Evolutionary conservation across 768 basidiomycete species (phyloP).

Genomic region (Suillus variegatus): DNA sequence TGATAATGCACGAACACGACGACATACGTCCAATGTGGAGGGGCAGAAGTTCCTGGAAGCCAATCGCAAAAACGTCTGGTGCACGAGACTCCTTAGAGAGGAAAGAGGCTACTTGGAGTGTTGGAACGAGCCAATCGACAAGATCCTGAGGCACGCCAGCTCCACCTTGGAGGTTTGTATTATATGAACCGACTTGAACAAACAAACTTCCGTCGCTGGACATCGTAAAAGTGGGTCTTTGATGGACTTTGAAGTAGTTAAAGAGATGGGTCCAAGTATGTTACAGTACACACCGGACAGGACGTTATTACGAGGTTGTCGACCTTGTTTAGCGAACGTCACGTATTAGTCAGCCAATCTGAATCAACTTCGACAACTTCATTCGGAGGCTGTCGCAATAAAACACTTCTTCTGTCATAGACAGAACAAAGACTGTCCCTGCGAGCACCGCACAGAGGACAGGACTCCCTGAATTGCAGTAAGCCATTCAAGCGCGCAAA

Average conservation of each 20-base stretch:
- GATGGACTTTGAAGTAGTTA: constrained; percentile 12
- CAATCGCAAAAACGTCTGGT: constrained; percentile 87
- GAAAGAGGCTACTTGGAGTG: constrained; percentile 73
- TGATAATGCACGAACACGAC: constrained; percentile 7
- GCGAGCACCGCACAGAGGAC: too few relatives aligned
- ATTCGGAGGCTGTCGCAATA: too few relatives aligned
- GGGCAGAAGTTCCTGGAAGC: constrained; percentile 92
- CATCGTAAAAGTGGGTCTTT: constrained; percentile 5
- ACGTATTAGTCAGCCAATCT: neutral
- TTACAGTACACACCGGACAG: too few relatives aligned
- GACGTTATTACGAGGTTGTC: neutral
- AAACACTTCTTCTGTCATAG: too few relatives aligned
- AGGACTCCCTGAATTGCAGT: too few relatives aligned
- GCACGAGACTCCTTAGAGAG: constrained; percentile 62
- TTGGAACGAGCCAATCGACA: constrained; percentile 89
- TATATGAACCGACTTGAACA: constrained; percentile 87
- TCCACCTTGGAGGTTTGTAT: constrained; percentile 85
- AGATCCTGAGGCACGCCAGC: constrained; percentile 79
- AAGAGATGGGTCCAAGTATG: neutral
- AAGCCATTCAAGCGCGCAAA: too few relatives aligned
- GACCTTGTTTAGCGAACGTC: neutral
- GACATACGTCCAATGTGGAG: constrained; percentile 82
- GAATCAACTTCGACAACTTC: too few relatives aligned
- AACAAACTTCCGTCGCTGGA: constrained; percentile 39
- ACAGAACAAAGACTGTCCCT: too few relatives aligned